These are phyloP conservation scores for Apiospora phragmitis DNA, from an alignment of 2,329 filamentous ascomycete species.

Conservation along the genomic window DNA sequence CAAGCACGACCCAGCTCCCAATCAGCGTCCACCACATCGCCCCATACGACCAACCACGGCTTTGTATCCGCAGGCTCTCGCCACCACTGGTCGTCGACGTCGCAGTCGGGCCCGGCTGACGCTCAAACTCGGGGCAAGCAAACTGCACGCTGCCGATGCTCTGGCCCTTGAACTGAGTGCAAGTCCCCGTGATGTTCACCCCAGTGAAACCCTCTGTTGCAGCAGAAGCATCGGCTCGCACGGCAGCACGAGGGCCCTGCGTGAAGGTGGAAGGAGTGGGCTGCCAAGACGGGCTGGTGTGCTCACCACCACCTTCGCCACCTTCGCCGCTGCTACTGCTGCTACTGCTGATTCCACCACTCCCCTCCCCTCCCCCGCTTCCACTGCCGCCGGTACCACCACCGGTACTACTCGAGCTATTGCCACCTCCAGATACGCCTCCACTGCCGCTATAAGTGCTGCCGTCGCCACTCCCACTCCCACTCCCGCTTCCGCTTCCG, in stretches of 20 bases:
- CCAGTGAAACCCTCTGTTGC: background rate
- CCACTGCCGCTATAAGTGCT: background rate
- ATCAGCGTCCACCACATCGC: background rate
- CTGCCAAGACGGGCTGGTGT: background rate
- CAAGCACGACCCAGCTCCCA: background rate
- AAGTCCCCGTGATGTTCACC: background rate
- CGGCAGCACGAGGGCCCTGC: background rate
- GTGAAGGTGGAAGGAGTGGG: background rate
- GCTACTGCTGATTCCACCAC: background rate
- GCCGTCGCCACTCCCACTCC: background rate
- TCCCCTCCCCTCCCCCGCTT: no score
- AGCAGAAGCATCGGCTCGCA: background rate
- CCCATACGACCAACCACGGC: background rate
- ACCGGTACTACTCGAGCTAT: background rate
- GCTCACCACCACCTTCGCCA: background rate
- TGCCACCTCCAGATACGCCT: background rate
- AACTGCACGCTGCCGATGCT: slow-evolving; percentile 6
- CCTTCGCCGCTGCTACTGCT: background rate
- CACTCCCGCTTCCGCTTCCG: background rate
- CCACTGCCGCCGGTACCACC: background rate
- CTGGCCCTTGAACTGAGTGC: background rate
- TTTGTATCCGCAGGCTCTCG: background rate
- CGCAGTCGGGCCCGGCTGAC: background rate
- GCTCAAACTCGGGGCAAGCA: background rate
- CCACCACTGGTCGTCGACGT: background rate